Percentiles rank a stretch among this genome's conserved stretches.
phyloP scores from a whole-genome alignment of 1,284 basidiomycete species.

The Schizophyllum amplum region DNA sequence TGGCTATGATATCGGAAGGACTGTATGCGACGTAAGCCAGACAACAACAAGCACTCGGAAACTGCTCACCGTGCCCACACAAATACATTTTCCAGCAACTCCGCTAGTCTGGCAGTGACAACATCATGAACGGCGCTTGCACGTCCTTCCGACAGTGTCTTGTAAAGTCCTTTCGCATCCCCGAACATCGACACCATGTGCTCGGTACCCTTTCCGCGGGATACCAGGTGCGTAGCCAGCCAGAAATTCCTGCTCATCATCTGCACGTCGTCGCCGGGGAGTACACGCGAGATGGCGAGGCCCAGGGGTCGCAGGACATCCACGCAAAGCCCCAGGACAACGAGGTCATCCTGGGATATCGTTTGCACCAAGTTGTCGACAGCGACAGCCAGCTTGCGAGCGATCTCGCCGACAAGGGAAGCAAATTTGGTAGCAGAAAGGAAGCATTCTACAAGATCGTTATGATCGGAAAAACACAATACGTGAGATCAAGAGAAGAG shows the following conservation, averaged over 20 bases:
- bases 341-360: neutral
- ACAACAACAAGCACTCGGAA: constrained; percentile 16
- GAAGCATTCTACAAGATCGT: neutral
- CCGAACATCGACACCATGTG: neutral
- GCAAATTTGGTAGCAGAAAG: neutral
- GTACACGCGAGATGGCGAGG: neutral
- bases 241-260: neutral
- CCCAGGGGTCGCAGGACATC: neutral
- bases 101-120: neutral
- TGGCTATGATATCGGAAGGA: constrained; percentile 37
- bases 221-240: neutral
- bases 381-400: neutral
- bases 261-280: neutral
- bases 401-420: neutral
- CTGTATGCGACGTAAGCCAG: constrained; percentile 22
- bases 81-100: neutral
- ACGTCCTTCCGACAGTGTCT: neutral
- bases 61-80: neutral
- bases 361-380: neutral
- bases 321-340: neutral
- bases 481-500: neutral
- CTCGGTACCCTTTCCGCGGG: neutral
- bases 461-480: neutral
- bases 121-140: neutral
- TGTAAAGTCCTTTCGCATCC: neutral